Base-by-base conservation (phyloP, 2,329 filamentous ascomycete species). In the Sporothrix sp. region DNA sequence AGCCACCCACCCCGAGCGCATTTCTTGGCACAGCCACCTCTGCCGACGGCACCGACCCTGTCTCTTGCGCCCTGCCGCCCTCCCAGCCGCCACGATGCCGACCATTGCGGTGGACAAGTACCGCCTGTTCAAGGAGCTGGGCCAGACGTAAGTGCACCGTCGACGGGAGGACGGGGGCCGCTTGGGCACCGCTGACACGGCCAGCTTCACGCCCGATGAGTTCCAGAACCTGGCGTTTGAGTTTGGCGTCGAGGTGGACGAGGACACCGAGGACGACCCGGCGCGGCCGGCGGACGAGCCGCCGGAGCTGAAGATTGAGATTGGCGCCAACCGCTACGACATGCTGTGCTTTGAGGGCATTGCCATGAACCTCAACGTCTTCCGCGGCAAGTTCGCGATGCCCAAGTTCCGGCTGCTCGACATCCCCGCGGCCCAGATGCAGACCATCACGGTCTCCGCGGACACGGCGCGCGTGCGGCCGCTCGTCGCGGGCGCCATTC, bases 141-240 rank as follows among this genome's bases (percentile, higher is more conserved):
- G 89, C 64, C 83, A 84, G 71, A 83, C 93, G 80, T 96, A 78
- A 32, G 52, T 55, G 60, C 58, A 14, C 16, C 13, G 10, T 21
- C 14, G 25, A 27, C 27, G 27, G 28, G 37, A 20, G 11, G n/a
- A 23, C 6, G 20, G 25, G 23, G 16, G 27, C 6, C 8, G 10
- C 18, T 20, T 16, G 14, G 16, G 1, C 21, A 8, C 8, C 30
- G 25, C 32, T 40, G 23, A 38, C 35, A 14, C 45, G 30, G 38
- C 36, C 54, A 90, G 85, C 59, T 91, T 87, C 69, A 95, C 91
- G 50, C 93, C 87, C 57, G 81, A 95, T 62, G 87, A 95, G 64
- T 98, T 98, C 65, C 93, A 98, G 68, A 86, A 95, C 64, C 76
- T 98, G 60, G 97, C 93, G 70, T 98, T 98, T 77, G 91, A 98